phyloP scores from a whole-genome alignment of 2,329 filamentous ascomycete species.

The Exophiala lecanii-corni region DNA sequence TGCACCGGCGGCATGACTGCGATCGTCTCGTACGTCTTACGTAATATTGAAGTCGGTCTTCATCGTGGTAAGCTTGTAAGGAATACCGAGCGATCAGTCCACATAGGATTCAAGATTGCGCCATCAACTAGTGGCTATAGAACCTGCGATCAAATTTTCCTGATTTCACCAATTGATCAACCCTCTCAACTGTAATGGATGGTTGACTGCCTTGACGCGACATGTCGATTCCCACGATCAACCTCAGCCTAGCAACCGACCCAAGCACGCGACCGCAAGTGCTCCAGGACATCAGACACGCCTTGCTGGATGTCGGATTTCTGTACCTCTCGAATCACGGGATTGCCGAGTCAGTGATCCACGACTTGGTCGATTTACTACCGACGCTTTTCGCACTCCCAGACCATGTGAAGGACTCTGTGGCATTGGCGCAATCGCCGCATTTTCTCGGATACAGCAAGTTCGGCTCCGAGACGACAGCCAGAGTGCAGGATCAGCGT shows the following conservation, averaged over 20 bases:
- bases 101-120: too few relatives aligned
- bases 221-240: conserved; percentile 32
- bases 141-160: too few relatives aligned
- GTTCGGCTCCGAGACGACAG: conserved; percentile 53
- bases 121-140: too few relatives aligned
- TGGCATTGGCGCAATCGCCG: conserved; percentile 46
- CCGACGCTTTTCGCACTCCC: conserved; percentile 24
- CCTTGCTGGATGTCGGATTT: conserved; percentile 27
- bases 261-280: conserved; percentile 7
- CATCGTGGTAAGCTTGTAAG: too few relatives aligned
- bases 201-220: too few relatives aligned
- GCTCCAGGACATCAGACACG: conserved; percentile 19
- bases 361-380: conserved; percentile 19
- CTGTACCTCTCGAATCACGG: conserved; percentile 29
- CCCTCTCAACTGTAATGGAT: too few relatives aligned
- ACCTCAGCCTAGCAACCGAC: conserved; percentile 29
- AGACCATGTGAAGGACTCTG: conserved; percentile 21
- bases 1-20: too few relatives aligned
- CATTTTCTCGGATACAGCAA: conserved; percentile 59
- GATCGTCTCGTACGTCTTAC: too few relatives aligned
- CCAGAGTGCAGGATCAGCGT: conserved; percentile 47
- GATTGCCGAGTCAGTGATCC: conserved; percentile 18
- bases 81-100: too few relatives aligned
- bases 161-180: too few relatives aligned
- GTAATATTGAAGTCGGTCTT: too few relatives aligned